Evolutionary conservation across 2,329 filamentous ascomycete species (phyloP).

Genomic region (Pseudogymnoascus verrucosus): DNA sequence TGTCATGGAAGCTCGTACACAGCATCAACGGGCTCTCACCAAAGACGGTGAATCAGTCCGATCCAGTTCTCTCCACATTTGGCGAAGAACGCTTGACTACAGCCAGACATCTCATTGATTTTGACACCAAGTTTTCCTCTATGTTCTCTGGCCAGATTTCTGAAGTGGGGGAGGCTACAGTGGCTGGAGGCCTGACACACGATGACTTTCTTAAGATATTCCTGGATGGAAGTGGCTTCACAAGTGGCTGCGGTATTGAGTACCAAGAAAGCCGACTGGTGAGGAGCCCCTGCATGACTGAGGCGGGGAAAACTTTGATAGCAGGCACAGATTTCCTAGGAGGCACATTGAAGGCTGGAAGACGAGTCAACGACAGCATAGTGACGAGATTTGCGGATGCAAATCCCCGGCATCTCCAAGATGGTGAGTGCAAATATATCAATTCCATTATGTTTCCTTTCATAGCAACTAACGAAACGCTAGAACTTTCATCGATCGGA

Average conservation of each 20-base stretch:
- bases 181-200: constrained; percentile 45
- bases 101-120: constrained; percentile 58
- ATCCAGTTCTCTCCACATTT: constrained; percentile 52
- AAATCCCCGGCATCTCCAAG: constrained; percentile 23
- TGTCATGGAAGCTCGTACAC: constrained; percentile 48
- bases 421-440: constrained; percentile 15
- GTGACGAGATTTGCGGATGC: constrained; percentile 24
- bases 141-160: constrained; percentile 41
- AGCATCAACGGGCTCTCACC: constrained; percentile 34
- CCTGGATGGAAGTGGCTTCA: constrained; percentile 39
- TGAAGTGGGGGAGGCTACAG: constrained; percentile 53
- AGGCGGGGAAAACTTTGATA: neutral
- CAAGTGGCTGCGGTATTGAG: constrained; percentile 31
- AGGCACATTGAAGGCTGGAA: constrained; percentile 23
- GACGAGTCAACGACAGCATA: constrained; percentile 22
- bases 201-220: constrained; percentile 45
- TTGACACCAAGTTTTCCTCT: constrained; percentile 50
- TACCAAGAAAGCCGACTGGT: constrained; percentile 18
- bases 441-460: neutral
- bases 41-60: constrained; percentile 37
- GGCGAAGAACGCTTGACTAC: constrained; percentile 53
- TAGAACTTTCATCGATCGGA: constrained; percentile 22
- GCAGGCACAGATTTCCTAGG: constrained; percentile 15
- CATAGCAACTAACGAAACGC: neutral
- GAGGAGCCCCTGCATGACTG: neutral